phyloP scores from a whole-genome alignment of 441 rosid genomes.

The Metrosideros polymorpha region DNA sequence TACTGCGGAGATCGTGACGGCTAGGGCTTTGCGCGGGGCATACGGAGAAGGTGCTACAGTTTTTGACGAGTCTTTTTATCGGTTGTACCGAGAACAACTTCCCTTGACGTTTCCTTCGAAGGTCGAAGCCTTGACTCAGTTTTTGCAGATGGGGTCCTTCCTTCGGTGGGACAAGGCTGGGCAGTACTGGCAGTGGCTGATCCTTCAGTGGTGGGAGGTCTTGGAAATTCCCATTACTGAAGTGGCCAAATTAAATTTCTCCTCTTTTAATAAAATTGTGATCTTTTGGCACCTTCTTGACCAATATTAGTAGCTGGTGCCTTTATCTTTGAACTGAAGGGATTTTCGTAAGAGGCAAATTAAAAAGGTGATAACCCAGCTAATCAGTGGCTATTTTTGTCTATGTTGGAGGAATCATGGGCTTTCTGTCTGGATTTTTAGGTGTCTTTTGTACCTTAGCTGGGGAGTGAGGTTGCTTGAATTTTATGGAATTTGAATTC shows the following conservation, averaged over 20 bases:
- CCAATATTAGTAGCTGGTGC: background rate
- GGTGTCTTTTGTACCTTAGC: background rate
- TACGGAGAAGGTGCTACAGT: background rate
- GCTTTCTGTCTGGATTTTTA: background rate
- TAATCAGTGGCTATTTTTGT: background rate
- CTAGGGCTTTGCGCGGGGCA: background rate
- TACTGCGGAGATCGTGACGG: fast-evolving
- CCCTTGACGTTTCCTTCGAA: too few species aligned
- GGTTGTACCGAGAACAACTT: too few species aligned
- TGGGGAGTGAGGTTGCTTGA: background rate
- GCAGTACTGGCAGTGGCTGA: too few species aligned
- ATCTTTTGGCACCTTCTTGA: background rate
- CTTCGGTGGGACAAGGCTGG: too few species aligned
- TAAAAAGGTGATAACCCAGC: background rate
- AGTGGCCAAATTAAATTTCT: background rate
- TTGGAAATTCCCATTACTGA: too few species aligned
- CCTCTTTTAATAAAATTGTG: background rate
- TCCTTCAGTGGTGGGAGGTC: too few species aligned
- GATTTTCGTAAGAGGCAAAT: background rate
- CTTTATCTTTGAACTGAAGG: background rate
- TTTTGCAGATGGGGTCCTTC: too few species aligned
- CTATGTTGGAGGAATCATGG: background rate
- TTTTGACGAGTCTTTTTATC: too few species aligned
- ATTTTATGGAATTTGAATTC: background rate
- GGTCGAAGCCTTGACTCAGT: too few species aligned